phyloP scores from a whole-genome alignment of 768 basidiomycete genomes.

The Phylloporus scabripes region DNA sequence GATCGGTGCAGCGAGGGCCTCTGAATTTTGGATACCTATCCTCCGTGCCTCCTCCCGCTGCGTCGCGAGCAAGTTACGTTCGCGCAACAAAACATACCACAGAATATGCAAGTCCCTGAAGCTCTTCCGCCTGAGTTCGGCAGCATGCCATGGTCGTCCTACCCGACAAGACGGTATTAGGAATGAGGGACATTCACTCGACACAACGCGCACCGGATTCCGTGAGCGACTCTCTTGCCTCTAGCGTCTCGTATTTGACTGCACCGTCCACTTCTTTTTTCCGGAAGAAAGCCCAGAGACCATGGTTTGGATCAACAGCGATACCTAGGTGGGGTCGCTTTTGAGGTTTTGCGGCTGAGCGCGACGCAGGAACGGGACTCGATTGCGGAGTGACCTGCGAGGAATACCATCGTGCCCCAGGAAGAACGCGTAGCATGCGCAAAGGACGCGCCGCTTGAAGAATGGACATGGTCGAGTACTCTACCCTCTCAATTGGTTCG shows the following conservation, averaged over 20 bases:
- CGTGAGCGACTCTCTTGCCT: constrained; percentile 28
- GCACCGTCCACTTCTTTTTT: constrained; percentile 47
- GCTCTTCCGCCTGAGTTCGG: constrained; percentile 83
- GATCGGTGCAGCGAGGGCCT: constrained; percentile 23
- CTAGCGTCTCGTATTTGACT: constrained; percentile 48
- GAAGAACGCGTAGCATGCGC: constrained; percentile 12
- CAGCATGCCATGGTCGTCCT: constrained; percentile 86
- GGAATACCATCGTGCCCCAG: constrained; percentile 20
- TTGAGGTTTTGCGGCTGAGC: constrained; percentile 20
- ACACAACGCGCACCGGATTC: constrained; percentile 32
- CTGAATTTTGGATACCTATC: constrained; percentile 39
- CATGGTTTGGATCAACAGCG: constrained; percentile 55
- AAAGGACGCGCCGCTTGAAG: constrained; percentile 19
- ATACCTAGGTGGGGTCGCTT: constrained; percentile 42
- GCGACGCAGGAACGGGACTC: neutral
- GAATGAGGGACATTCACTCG: neutral
- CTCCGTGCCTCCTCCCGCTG: constrained; percentile 76
- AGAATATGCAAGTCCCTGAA: constrained; percentile 92
- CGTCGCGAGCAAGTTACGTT: constrained; percentile 86
- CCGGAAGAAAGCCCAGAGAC: constrained; percentile 74
- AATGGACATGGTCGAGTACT: constrained; percentile 21
- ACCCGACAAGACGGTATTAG: constrained; percentile 10
- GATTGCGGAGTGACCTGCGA: constrained; percentile 4
- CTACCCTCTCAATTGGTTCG: too few species aligned
- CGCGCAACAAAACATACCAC: constrained; percentile 88